phyloP scores from a whole-genome alignment of 805 yeast species.

The Candida palmyrensis region DNA sequence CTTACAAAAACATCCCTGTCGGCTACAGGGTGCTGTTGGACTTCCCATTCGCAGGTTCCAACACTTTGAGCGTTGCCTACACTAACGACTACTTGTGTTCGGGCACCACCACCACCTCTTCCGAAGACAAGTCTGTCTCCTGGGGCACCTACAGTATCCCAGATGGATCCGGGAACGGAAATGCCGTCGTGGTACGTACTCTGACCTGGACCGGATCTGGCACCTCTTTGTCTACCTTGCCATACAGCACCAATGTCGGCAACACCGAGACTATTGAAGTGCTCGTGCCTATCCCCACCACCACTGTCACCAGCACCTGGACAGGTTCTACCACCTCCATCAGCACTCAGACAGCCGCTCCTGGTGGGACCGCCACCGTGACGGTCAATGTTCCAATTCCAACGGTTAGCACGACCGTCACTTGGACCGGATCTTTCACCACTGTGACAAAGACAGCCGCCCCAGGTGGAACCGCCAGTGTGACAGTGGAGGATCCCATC shows the following conservation, averaged over 20 bases:
- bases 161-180: not conserved
- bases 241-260: conserved; percentile 9
- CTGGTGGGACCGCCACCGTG: conserved; percentile 17
- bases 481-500: conserved; percentile 10
- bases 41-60: not conserved
- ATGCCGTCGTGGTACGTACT: conserved; percentile 8
- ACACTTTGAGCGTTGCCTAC: not conserved
- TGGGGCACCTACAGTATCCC: not conserved
- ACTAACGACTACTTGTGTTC: conserved; percentile 12
- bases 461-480: conserved; percentile 6
- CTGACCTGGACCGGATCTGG: conserved; percentile 17
- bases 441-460: conserved; percentile 5
- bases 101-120: conserved; percentile 1
- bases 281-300: conserved; percentile 8
- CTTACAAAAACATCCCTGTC: conserved; percentile 20
- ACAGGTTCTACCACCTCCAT: conserved; percentile 5
- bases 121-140: not conserved
- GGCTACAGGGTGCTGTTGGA: conserved; percentile 22
- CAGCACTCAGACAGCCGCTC: not conserved
- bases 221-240: conserved; percentile 16
- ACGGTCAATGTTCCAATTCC: conserved; percentile 18
- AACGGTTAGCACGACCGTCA: conserved; percentile 11
- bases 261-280: conserved; percentile 17
- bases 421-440: conserved; percentile 7
- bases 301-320: conserved; percentile 10